A percentile compares a stretch with the other conserved stretches of the same genome.
Evolutionary conservation across 306 rosid genomes (phyloP).

Genomic region (Prunus mume): DNA sequence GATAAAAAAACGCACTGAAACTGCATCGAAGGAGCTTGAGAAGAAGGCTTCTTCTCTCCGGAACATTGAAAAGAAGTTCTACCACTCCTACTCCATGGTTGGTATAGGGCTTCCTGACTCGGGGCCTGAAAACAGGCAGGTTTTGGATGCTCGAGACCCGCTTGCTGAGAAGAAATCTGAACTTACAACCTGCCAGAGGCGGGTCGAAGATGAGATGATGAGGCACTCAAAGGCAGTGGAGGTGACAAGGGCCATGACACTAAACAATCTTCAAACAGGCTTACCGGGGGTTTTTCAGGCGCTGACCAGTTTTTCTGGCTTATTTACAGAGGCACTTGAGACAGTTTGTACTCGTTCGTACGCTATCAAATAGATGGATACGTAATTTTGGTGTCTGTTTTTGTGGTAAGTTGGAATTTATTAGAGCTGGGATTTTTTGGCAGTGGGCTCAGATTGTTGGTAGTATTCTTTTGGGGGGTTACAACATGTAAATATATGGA

Average conservation of each 20-base stretch:
- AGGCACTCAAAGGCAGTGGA: slow-evolving; percentile 84
- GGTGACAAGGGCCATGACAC: slow-evolving; percentile 92
- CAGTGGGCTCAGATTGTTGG: slow-evolving; percentile 15
- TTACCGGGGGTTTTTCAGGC: slow-evolving; percentile 98
- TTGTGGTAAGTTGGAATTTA: slow-evolving; percentile 28
- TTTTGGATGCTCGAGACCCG: slow-evolving; percentile 84
- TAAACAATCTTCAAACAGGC: slow-evolving; percentile 90
- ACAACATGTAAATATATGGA: slow-evolving; percentile 66
- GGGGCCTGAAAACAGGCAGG: slow-evolving; percentile 60
- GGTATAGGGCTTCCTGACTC: slow-evolving; percentile 89
- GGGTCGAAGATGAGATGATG: slow-evolving; percentile 89
- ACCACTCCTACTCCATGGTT: slow-evolving; percentile 89
- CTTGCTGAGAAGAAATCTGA: slow-evolving; percentile 87
- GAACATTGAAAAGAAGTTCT: slow-evolving; percentile 79
- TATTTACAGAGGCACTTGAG: slow-evolving; percentile 77
- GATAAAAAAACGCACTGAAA: slow-evolving; percentile 70
- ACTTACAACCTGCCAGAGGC: slow-evolving; percentile 76
- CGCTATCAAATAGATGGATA: slow-evolving; percentile 60
- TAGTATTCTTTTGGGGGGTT: slow-evolving; percentile 31
- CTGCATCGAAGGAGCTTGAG: slow-evolving; percentile 85
- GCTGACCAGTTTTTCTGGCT: slow-evolving; percentile 78
- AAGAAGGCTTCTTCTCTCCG: slow-evolving; percentile 80
- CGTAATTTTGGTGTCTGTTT: slow-evolving; percentile 28
- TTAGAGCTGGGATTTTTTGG: slow-evolving; percentile 46
- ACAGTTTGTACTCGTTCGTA: slow-evolving; percentile 79